Conservation (phyloP, 768 basidiomycete species). For the Lenzites betulinus region DNA sequence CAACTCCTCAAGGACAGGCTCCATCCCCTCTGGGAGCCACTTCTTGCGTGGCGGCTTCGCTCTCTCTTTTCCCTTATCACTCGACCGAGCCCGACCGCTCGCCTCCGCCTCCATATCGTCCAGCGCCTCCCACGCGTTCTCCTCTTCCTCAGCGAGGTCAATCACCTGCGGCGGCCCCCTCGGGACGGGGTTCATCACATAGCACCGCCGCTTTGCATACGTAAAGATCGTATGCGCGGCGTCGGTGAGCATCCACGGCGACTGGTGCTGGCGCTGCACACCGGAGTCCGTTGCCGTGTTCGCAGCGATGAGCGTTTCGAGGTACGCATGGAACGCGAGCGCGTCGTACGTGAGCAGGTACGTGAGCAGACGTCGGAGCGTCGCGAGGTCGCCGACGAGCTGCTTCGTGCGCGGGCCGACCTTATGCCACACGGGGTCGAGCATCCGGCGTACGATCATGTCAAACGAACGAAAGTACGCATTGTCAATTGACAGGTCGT, state of each 20-base stretch:
- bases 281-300: conserved; percentile 54
- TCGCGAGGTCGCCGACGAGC: conserved; percentile 85
- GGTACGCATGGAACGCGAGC: conserved; percentile 86
- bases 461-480: conserved; percentile 96
- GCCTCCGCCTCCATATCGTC: conserved; percentile 55
- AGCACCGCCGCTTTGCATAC: conserved; percentile 80
- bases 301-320: conserved; percentile 82
- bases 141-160: conserved; percentile 53
- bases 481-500: conserved; percentile 89
- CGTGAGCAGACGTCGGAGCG: conserved; percentile 80
- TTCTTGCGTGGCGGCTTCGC: conserved; percentile 26
- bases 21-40: conserved; percentile 78
- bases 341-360: conserved; percentile 88
- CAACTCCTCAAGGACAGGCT: conserved; percentile 88
- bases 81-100: conserved; percentile 1
- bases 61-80: conserved; percentile 2
- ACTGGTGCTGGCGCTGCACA: conserved; percentile 62
- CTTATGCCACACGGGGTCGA: conserved; percentile 96
- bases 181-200: conserved; percentile 45
- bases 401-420: conserved; percentile 92
- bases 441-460: conserved; percentile 79
- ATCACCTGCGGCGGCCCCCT: conserved; percentile 29
- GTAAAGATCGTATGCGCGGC: conserved; percentile 87
- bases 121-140: conserved; percentile 75
- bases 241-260: conserved; percentile 91